These are phyloP conservation scores for Musa schizocarpa DNA, from an alignment of 176 grass and related monocot species.

Conservation along the genomic window DNA sequence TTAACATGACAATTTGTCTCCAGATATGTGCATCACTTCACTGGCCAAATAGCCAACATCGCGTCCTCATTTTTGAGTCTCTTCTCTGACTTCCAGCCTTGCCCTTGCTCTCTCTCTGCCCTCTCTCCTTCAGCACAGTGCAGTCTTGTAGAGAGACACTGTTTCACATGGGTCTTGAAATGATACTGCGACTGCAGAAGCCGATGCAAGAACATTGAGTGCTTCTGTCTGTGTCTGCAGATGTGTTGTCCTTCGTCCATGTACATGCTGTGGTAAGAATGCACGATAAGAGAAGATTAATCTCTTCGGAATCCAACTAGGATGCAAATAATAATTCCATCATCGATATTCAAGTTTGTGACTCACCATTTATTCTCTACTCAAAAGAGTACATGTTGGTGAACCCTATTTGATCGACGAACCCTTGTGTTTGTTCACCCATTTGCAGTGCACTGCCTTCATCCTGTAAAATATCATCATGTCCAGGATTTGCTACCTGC, in stretches of 20 bases:
- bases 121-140: not conserved
- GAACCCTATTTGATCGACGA: slow-evolving; percentile 4
- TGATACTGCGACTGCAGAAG: not conserved
- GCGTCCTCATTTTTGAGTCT: not conserved
- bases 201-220: not conserved
- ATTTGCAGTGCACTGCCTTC: not conserved
- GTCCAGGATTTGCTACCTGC: not conserved
- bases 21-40: too few species aligned
- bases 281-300: not conserved
- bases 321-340: too few species aligned
- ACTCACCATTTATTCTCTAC: not conserved
- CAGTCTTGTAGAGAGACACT: not conserved
- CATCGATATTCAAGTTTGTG: too few species aligned
- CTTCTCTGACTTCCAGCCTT: not conserved
- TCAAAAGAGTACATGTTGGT: slow-evolving; percentile 1
- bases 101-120: not conserved
- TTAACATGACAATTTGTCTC: too few species aligned
- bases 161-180: not conserved
- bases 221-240: not conserved
- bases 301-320: too few species aligned
- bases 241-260: not conserved
- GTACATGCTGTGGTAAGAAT: not conserved
- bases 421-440: slow-evolving; percentile 7
- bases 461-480: not conserved
- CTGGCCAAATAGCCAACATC: too few species aligned